A percentile compares a stretch with the other conserved stretches of the same genome.
These are phyloP conservation scores for Mallotus nudiflorus DNA, from an alignment of 345 rosid genomes.

Conservation along the genomic window DNA sequence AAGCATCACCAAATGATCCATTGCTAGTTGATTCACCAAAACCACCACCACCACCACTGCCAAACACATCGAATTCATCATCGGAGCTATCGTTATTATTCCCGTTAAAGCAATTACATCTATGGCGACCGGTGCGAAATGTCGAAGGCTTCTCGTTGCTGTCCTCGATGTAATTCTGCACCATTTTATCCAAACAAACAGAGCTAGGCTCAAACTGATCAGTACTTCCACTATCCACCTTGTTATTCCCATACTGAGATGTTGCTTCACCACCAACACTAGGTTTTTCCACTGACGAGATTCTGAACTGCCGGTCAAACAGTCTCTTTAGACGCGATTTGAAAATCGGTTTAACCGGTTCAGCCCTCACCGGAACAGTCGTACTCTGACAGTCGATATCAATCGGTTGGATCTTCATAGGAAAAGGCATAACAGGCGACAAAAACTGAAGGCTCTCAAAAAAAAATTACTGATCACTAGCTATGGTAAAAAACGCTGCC, in stretches of 20 bases:
- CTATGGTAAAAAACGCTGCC: background rate
- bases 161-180: constrained; percentile 84
- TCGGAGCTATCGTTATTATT: constrained; percentile 76
- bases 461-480: background rate
- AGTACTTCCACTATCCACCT: constrained; percentile 18
- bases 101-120: constrained; percentile 94
- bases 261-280: background rate
- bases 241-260: constrained; percentile 12
- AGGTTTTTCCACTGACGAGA: constrained; percentile 25
- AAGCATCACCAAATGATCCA: constrained; percentile 46
- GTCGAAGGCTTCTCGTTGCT: constrained; percentile 61
- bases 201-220: constrained; percentile 96
- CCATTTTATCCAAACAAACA: constrained; percentile 82
- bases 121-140: constrained; percentile 62
- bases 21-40: constrained; percentile 41
- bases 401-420: constrained; percentile 38
- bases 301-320: constrained; percentile 32
- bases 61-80: constrained; percentile 68
- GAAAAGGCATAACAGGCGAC: constrained; percentile 5
- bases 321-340: constrained; percentile 33
- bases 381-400: constrained; percentile 21
- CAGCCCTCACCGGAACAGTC: constrained; percentile 12
- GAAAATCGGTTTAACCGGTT: constrained; percentile 27
- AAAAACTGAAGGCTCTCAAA: background rate
- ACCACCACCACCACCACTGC: constrained; percentile 28